Percentiles rank a stretch among this genome's conserved stretches.
Conservation (phyloP, 2,329 filamentous ascomycete genomes). For the Sporothrix curviconia region DNA sequence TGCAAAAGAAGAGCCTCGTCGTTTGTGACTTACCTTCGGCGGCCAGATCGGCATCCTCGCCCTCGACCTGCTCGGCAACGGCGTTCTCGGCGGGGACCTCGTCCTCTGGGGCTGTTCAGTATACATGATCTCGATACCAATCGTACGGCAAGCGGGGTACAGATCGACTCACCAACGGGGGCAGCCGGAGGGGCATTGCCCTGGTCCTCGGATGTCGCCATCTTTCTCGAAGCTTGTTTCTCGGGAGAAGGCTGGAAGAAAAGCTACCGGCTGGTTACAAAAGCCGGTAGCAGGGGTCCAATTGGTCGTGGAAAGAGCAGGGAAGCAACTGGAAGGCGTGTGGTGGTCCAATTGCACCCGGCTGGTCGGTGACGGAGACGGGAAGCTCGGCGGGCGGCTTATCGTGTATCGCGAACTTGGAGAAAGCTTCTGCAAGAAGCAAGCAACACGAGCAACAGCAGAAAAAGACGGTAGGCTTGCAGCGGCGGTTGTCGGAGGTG, state of each 20-base stretch:
- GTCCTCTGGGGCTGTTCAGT: conserved; percentile 12
- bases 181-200: conserved; percentile 9
- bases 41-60: conserved; percentile 23
- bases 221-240: neutral
- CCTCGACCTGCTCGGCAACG: conserved; percentile 18
- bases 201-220: conserved; percentile 15
- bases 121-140: neutral
- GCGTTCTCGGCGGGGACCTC: conserved; percentile 15
- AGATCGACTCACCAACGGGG: conserved; percentile 13
- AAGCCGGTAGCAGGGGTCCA: neutral
- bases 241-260: neutral
- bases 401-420: neutral
- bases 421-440: neutral
- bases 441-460: neutral
- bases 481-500: neutral
- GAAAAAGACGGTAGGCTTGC: neutral
- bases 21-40: conserved; percentile 27
- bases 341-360: neutral
- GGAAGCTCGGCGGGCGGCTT: too few relatives aligned
- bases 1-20: neutral
- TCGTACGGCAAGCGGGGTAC: too few relatives aligned
- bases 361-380: neutral
- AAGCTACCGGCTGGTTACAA: conserved; percentile 2
- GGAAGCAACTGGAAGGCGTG: neutral
- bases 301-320: neutral